Evolutionary conservation across 2,329 filamentous ascomycete genomes (phyloP), one percentile per base, ranked within the genome.

Genomic region (Boeremia exigua): DNA sequence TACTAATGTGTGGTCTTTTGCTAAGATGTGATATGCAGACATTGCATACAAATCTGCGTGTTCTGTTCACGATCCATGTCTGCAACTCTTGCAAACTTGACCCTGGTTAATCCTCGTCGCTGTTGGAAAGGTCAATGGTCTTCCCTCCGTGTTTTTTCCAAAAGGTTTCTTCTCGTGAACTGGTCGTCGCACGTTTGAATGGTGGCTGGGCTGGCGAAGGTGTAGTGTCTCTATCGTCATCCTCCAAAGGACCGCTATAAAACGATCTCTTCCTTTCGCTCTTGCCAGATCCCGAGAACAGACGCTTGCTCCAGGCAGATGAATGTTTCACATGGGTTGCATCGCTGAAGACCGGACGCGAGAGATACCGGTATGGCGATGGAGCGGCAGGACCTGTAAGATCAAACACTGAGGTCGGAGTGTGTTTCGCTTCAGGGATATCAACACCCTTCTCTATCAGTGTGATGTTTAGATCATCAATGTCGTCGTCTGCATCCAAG

Each of bases 401-500:
- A 44, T 33, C 43, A 17, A 46, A 36, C 6, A 14, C 12, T 15
- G 43, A 46, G 11, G 30, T 29, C 6, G 38, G 38, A 12, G 38
- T 40, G 19, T 27, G 25, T 15, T 19, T 12, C 6, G n/a, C 14
- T 12, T n/a, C 38, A 6, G 58, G 54, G 7, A 66, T 42, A 9
- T 39, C 25, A 19, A 60, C 49, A 1, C 51, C 54, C 27, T 59
- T 61, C 0, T 37, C 15, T 7, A 36, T 34, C 0, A 67, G 19
- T 23, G 19, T 23, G 19, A 23, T 23, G 19, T 23, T 23, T 5
- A 72, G 52, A 36, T 73, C 62, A 0, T 40, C 11, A 0, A 72
- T 38, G 0, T 68, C 58, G 2, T 72, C 68, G 23, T 72, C 68
- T 0, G 63, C 58, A 14, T 40, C 46, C 15, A 74, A 67, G 3